Percentiles rank a stretch among this genome's conserved stretches.
phyloP scores from a whole-genome alignment of 805 yeast species.

The Wickerhamiella kurtzmanii region DNA sequence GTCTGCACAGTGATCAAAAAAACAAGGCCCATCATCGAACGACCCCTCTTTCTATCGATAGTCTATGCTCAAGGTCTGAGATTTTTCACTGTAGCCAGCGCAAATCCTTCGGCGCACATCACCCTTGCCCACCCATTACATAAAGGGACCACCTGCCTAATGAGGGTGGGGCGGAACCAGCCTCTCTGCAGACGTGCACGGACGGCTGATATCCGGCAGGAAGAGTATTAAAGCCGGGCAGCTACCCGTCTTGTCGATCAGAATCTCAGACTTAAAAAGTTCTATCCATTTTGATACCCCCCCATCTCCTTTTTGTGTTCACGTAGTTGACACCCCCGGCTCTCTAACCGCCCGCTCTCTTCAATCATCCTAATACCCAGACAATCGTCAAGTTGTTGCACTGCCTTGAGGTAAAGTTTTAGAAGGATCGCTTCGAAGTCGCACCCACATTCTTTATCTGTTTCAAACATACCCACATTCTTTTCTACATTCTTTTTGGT shows the following conservation, averaged over 20 bases:
- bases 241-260: not conserved
- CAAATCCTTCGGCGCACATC: not conserved
- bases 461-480: constrained; percentile 1
- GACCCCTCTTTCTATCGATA: too few species aligned
- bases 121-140: not conserved
- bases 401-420: not conserved
- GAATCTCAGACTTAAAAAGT: not conserved
- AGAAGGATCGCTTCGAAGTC: not conserved
- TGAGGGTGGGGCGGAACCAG: not conserved
- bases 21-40: too few species aligned
- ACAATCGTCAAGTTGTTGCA: too few species aligned
- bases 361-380: too few species aligned
- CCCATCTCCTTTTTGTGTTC: not conserved
- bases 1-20: too few species aligned
- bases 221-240: not conserved
- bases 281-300: not conserved
- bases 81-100: too few species aligned
- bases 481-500: not conserved
- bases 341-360: too few species aligned
- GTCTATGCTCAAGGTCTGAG: too few species aligned
- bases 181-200: not conserved
- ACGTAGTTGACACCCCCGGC: too few species aligned
- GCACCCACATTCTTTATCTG: not conserved
- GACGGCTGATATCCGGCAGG: not conserved
- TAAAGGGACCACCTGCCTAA: not conserved